Base-by-base conservation (phyloP, 805 yeast species). In the Monosporozyma yasuniensis region DNA sequence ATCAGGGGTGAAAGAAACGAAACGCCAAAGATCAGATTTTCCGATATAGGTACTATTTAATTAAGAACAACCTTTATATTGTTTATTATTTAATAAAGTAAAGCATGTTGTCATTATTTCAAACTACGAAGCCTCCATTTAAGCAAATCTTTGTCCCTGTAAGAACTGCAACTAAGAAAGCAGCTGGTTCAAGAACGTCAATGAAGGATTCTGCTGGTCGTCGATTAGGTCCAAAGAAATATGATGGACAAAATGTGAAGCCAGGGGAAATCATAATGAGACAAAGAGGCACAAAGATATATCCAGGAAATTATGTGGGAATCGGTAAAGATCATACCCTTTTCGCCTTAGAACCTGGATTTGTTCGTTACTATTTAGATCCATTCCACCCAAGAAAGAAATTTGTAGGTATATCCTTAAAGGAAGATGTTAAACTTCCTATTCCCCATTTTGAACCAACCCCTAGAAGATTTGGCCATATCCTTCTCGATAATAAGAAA, bases 181-280 rank as follows among this genome's bases (percentile, higher is more conserved):
- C 93, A 7, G 88, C 95, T 19, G 96, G 97, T 59, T 88, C 97
- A n/a, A 86, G 81, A 70, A 86, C 96, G 16, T 86, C 85, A 57
- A 90, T 85, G 80, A 84, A 84, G 65, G 96, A 90, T 67, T 90
- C 99, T 14, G 88, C 88, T 3, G 99, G 99, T 73, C 81, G 95
- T 67, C 76, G 98, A 63, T 72, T 93, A 47, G 99, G 99, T 23
- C 85, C 95, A 34, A 93, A 93, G 70, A 85, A 77, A 46, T 79
- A 84, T 54, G 96, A 91, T 61, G 89, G 93, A 39, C 70, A 72
- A 44, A 61, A 61, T 28, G 96, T 91, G 1, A 75, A 76, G 46
- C 81, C 87, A 1, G 97, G 97, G 9, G 86, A 89, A 61, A 89
- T 93, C 56, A 74, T 93, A 37, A 79, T 86, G 80, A 81, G 97